Conservation (phyloP, 108 stramenopile genomes). For the Cyclotella sp. region DNA sequence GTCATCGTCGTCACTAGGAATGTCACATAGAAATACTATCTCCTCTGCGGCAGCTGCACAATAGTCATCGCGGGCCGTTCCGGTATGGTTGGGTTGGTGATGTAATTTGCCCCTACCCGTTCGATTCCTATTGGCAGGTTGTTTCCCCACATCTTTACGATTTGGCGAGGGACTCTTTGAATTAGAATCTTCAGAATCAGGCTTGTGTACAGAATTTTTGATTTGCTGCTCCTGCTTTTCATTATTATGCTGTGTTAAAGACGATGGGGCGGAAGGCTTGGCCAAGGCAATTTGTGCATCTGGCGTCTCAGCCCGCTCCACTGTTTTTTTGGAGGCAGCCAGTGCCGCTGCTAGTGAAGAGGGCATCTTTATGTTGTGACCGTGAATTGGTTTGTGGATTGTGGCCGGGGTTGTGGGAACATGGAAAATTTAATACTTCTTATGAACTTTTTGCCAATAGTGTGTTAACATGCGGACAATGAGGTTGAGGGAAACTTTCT, state of each 20-base stretch:
- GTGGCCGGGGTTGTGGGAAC: too few relatives aligned
- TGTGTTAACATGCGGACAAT: too few relatives aligned
- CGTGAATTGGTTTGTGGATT: too few relatives aligned
- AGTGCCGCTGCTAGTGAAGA: conserved; percentile 14
- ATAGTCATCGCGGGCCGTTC: background rate
- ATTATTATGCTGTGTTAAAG: background rate
- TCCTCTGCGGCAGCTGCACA: background rate
- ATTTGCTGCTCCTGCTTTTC: background rate
- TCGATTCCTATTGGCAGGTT: conserved; percentile 1
- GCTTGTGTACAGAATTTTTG: background rate
- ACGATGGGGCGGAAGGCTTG: background rate
- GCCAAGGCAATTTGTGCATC: background rate
- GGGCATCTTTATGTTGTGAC: background rate
- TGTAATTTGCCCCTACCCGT: background rate
- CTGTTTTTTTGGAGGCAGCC: conserved; percentile 11
- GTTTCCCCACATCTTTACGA: background rate
- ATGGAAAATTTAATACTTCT: too few relatives aligned
- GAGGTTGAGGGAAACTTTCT: too few relatives aligned
- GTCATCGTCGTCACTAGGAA: conserved; percentile 8
- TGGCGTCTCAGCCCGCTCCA: background rate
- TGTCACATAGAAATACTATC: conserved; percentile 12
- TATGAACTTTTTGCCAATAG: too few relatives aligned
- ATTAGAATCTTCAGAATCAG: background rate
- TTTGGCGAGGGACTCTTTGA: background rate
- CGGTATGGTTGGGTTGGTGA: background rate